Evolutionary conservation across 805 yeast species (phyloP), one percentile per base, ranked within the genome.

Genomic region (Spencermartinsiella europaea): DNA sequence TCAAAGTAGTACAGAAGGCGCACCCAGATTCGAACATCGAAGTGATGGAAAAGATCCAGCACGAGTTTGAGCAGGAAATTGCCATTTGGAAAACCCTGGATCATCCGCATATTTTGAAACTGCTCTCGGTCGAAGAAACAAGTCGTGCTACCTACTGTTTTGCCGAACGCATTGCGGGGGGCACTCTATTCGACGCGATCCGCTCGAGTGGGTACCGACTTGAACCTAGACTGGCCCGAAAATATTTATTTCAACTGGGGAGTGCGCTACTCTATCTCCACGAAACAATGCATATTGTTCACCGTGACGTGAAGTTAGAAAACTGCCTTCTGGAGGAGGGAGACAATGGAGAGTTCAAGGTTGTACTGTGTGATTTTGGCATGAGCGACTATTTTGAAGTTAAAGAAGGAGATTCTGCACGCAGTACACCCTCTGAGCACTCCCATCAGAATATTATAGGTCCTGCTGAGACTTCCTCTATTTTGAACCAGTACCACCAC

Each of bases 311-410:
- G 40, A 87, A 87, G 65, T 70, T 87, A 38, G 96, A 87, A 57
- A 87, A 87, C 59, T 85, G 91, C 50, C 67, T 87, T 38, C 62
- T 86, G 21, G 81, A 81, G 50, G 67, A 70, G 17, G 54, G 55
- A 40, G 52, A 53, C 21, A 52, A 52, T 10, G 61, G 60, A 50
- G 55, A 25, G 53, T 57, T 62, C 45, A 68, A 67, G 38, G 70
- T 86, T 51, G 60, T 83, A 21, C 61, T 90, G 4, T 86, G 96
- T 66, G 98, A 90, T 65, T 90, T 90, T 68, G 98, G 98, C 3
- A 86, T 90, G 95, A 71, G 79, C 41, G 68, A 69, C 34, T 61
- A 56, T 42, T 58, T 43, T 38, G 58, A 49, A 16, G 22, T 14
- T 4, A 38, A 51, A 34, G 52, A 34, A 12, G 31, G 31, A 7